Base-by-base conservation (phyloP, 1,139 yeast genomes). In the Hyphopichia pseudoburtonii region DNA sequence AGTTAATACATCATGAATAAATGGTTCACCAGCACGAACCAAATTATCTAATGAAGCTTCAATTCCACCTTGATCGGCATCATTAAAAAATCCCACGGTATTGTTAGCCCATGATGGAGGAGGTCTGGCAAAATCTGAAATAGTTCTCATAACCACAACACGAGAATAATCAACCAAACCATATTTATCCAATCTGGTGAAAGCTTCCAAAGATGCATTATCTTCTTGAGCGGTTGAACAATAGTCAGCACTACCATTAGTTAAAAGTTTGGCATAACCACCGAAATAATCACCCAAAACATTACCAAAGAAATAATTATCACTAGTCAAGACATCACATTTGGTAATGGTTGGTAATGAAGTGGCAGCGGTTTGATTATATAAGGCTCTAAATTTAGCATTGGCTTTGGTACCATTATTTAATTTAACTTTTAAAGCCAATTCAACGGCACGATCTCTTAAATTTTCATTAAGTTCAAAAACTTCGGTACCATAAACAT, bases 211-310 rank as follows among this genome's bases (percentile, higher is more conserved):
- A 10, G 82, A 68, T 24, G 86, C 86, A 52, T 80, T 78, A 54
- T 81, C 86, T 58, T 81, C 87, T 58, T 80, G 85, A 38, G 83
- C 85, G 33, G 84, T 76, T 24, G 81, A 56, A 57, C 85, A 78
- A 64, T 79, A 81, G 9, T 15, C 29, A 17, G 79, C 83, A 33
- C 82, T 69, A 33, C 80, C 80, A 50, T 81, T 81, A 44, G 85
- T 74, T 56, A 80, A 58, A 46, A 78, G 51, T 21, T 51, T 45
- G 24, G 82, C 70, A 51, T 64, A 75, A 52, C 67, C 66, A 23
- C 68, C 54, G 52, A 78, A 78, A 48, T 77, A 66, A 49, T 76
- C 74, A 44, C 70, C 73, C 47, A 80, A 65, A 15, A 60, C 59
- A 37, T 67, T 60, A 41, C 86, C 86, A 33, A 71, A 67, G 70